Conservation (phyloP, 163 green algal species). For the Chlamydomonas reinhardtii region DNA sequence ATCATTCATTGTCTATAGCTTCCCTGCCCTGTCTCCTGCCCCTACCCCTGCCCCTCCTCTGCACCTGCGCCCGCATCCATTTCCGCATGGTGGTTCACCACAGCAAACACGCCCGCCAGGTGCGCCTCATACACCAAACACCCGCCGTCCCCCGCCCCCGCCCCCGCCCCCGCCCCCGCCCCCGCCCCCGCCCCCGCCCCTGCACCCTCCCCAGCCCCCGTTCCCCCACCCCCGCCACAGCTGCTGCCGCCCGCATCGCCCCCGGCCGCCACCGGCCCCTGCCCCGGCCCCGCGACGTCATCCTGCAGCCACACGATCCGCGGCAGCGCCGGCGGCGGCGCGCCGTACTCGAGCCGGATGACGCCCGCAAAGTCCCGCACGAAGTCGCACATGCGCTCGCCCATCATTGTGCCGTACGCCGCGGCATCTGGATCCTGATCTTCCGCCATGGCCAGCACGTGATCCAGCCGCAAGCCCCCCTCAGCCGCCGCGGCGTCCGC, state of each 20-base stretch:
- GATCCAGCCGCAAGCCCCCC: not conserved
- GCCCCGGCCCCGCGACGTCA: not conserved
- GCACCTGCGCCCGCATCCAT: not conserved
- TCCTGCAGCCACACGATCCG: not conserved
- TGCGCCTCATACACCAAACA: constrained; percentile 6
- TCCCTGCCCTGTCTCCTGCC: too few relatives aligned
- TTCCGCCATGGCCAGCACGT: not conserved
- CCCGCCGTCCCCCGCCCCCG: not conserved
- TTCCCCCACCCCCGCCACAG: too few relatives aligned
- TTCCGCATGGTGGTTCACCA: not conserved
- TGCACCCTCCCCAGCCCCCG: not conserved
- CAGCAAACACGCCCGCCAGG: not conserved
- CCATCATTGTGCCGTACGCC: constrained; percentile 2
- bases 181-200: not conserved
- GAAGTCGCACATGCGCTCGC: not conserved
- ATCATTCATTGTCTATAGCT: too few relatives aligned
- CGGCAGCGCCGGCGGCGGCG: constrained; percentile 1
- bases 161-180: too few relatives aligned
- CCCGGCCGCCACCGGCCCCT: too few relatives aligned
- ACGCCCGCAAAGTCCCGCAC: constrained; percentile 5
- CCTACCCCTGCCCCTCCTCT: too few relatives aligned
- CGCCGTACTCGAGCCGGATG: constrained; percentile 3
- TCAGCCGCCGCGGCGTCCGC: too few relatives aligned
- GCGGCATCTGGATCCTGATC: not conserved
- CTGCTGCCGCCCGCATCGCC: too few relatives aligned